Evolutionary conservation across 1,284 basidiomycete species (phyloP).

Genomic region (Boletus subluridellus): DNA sequence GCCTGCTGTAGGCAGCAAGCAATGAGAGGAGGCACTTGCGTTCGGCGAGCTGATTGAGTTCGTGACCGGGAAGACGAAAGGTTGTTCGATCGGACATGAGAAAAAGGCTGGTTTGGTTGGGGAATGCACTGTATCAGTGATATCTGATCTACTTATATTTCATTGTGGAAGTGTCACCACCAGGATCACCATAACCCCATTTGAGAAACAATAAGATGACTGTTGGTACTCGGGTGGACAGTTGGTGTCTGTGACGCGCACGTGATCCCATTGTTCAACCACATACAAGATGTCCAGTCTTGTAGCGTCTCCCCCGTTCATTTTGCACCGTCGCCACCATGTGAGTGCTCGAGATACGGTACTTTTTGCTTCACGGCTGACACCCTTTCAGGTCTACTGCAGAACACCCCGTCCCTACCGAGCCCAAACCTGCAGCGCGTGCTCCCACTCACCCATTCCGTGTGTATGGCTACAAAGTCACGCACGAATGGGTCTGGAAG

Average conservation of each 20-base stretch:
- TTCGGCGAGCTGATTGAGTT: background rate
- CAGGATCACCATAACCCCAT: too few relatives aligned
- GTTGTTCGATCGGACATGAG: background rate
- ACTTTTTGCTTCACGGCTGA: background rate
- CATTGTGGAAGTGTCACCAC: too few relatives aligned
- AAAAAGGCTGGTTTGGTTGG: background rate
- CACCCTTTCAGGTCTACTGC: background rate
- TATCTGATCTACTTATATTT: too few relatives aligned
- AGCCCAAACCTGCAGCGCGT: background rate
- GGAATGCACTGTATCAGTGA: too few relatives aligned
- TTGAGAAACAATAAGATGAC: accelerated
- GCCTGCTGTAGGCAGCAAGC: background rate
- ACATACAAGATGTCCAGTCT: too few relatives aligned
- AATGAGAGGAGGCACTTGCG: background rate
- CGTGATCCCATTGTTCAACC: too few relatives aligned
- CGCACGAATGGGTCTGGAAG: background rate
- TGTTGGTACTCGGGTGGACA: too few relatives aligned
- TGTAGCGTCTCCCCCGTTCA: too few relatives aligned
- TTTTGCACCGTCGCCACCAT: background rate
- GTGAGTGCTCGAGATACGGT: background rate
- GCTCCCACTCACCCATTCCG: background rate
- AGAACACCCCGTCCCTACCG: background rate
- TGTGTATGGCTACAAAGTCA: background rate
- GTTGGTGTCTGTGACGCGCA: too few relatives aligned
- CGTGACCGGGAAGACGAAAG: background rate